Evolutionary conservation across 768 basidiomycete genomes (phyloP).

Genomic region (Mycena metata): DNA sequence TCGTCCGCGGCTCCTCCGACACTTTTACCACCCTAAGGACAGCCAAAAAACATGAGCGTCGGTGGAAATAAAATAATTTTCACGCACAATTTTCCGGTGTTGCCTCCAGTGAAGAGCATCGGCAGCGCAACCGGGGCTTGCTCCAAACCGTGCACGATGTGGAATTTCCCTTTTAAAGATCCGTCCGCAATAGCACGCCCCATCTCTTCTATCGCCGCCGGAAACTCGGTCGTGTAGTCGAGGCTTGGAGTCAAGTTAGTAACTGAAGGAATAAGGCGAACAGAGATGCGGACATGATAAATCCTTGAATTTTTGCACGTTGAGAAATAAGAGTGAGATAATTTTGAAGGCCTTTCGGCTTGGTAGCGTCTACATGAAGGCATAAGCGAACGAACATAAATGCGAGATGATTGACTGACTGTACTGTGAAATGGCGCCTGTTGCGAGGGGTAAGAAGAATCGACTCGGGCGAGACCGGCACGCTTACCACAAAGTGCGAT

Average conservation of each 20-base stretch:
- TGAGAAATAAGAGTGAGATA: constrained; percentile 81
- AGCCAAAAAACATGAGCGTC: constrained; percentile 25
- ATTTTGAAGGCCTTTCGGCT: constrained; percentile 75
- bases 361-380: constrained; percentile 60
- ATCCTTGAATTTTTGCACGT: constrained; percentile 87
- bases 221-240: constrained; percentile 77
- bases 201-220: constrained; percentile 70
- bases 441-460: background rate
- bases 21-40: constrained; percentile 67
- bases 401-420: constrained; percentile 58
- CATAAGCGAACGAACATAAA: background rate
- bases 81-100: constrained; percentile 81
- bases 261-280: background rate
- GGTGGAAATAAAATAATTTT: constrained; percentile 3
- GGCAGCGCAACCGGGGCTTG: constrained; percentile 79
- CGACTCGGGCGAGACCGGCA: background rate
- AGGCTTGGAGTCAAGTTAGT: constrained; percentile 57
- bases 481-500: constrained; percentile 84
- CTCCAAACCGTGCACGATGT: constrained; percentile 82
- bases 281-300: constrained; percentile 73
- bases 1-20: constrained; percentile 57
- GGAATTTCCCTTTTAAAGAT: constrained; percentile 84
- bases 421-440: constrained; percentile 89
- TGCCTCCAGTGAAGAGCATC: constrained; percentile 81
- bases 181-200: constrained; percentile 72